Evolutionary conservation across 1,284 basidiomycete genomes (phyloP).

Genomic region (Moesziomyces sp.): DNA sequence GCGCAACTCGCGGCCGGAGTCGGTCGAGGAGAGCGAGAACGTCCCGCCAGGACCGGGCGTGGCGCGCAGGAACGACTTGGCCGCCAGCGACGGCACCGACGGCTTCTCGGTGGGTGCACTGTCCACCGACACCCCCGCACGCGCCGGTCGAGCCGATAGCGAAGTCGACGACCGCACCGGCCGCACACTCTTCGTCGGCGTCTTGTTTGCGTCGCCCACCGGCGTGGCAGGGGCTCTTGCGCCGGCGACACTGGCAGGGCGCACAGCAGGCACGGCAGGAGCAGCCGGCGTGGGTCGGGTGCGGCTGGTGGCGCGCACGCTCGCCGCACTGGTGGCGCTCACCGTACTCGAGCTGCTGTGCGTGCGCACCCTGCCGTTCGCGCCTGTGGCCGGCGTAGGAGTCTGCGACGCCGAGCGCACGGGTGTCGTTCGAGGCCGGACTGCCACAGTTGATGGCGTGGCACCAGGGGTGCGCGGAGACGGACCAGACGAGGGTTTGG

Average conservation of each 20-base stretch:
- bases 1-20: slow-evolving; percentile 16
- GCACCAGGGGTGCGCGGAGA: neutral
- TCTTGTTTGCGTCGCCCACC: slow-evolving; percentile 15
- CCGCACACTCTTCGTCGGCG: slow-evolving; percentile 22
- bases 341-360: slow-evolving; percentile 8
- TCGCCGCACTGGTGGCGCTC: slow-evolving; percentile 13
- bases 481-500: neutral
- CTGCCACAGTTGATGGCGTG: neutral
- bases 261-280: no score
- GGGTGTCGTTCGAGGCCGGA: no score
- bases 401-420: neutral
- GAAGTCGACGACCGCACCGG: slow-evolving; percentile 14
- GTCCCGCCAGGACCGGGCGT: slow-evolving; percentile 48
- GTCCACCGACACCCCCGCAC: slow-evolving; percentile 10
- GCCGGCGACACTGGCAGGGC: neutral
- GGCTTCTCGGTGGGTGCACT: slow-evolving; percentile 1
- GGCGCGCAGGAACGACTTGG: slow-evolving; percentile 42
- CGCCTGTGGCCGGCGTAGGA: neutral
- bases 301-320: slow-evolving; percentile 2
- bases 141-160: slow-evolving; percentile 5
- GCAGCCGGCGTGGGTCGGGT: neutral
- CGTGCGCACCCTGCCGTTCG: neutral
- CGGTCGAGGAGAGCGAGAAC: slow-evolving; percentile 29
- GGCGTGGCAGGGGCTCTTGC: neutral
- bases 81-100: neutral